These are phyloP conservation scores for Ophiocordyceps camponoti-floridani DNA, from an alignment of 2,329 filamentous ascomycete species.

Conservation along the genomic window DNA sequence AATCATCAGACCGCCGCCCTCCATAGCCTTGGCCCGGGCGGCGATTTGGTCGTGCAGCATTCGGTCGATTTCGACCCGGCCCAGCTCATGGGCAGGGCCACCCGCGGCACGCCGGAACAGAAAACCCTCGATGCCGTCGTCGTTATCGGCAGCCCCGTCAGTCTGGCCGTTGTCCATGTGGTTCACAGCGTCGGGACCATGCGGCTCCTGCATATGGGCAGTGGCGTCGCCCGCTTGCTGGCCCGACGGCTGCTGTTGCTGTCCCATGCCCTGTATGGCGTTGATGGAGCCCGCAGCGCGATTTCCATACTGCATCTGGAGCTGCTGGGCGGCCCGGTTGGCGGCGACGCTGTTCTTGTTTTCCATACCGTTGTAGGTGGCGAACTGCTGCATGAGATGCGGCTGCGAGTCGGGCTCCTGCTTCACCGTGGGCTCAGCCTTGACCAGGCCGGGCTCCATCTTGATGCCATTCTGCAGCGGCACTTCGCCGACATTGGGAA, in stretches of 20 bases:
- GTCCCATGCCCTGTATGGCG: constrained; percentile 32
- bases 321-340: constrained; percentile 35
- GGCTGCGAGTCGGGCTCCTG: constrained; percentile 22
- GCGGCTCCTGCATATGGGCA: constrained; percentile 8
- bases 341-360: constrained; percentile 25
- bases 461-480: constrained; percentile 19
- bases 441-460: constrained; percentile 24
- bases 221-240: not conserved
- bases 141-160: constrained; percentile 49
- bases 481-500: constrained; percentile 12
- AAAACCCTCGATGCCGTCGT: constrained; percentile 37
- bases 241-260: constrained; percentile 5
- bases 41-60: constrained; percentile 52
- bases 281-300: constrained; percentile 49
- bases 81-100: constrained; percentile 36
- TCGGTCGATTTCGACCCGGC: constrained; percentile 45
- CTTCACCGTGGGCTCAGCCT: constrained; percentile 25
- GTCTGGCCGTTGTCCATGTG: constrained; percentile 35
- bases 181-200: constrained; percentile 12
- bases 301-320: constrained; percentile 41
- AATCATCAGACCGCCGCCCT: constrained; percentile 61
- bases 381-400: constrained; percentile 14
- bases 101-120: constrained; percentile 37
- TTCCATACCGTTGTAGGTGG: constrained; percentile 14
- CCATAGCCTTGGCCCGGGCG: constrained; percentile 46